phyloP scores from a whole-genome alignment of 1,284 basidiomycete genomes.

The Wolfiporia cocos region DNA sequence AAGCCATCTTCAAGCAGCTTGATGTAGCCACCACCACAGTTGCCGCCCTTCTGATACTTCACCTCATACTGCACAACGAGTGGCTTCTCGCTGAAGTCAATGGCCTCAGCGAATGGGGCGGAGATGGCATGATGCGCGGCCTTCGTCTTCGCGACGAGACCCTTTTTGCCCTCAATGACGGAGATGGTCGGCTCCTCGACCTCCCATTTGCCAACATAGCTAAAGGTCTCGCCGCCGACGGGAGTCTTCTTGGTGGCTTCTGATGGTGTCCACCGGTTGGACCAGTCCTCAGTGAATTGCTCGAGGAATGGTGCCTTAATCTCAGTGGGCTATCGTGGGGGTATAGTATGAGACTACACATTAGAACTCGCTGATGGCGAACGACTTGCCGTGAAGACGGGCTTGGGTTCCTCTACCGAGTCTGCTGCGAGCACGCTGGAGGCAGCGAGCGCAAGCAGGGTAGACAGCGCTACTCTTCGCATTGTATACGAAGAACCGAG shows the following conservation, averaged over 20 bases:
- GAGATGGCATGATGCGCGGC: slow-evolving; percentile 98
- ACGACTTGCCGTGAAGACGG: slow-evolving; percentile 59
- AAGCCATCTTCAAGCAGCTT: slow-evolving; percentile 94
- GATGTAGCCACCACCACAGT: slow-evolving; percentile 98
- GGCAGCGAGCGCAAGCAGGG: slow-evolving; percentile 59
- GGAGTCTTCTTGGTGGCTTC: slow-evolving; percentile 97
- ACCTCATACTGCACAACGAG: slow-evolving; percentile 98
- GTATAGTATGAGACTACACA: slow-evolving; percentile 2
- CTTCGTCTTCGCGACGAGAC: slow-evolving; percentile 89
- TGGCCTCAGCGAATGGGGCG: slow-evolving; percentile 74
- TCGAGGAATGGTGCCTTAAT: slow-evolving; percentile 95
- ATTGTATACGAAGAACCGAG: slow-evolving; percentile 69
- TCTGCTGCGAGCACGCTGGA: slow-evolving; percentile 50
- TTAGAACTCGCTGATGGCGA: too few relatives aligned
- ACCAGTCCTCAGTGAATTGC: slow-evolving; percentile 93
- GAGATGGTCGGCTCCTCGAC: slow-evolving; percentile 81
- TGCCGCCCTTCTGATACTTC: slow-evolving; percentile 98
- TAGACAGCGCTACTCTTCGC: slow-evolving; percentile 80
- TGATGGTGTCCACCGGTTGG: slow-evolving; percentile 91
- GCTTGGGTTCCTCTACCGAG: slow-evolving; percentile 52
- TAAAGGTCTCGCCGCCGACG: slow-evolving; percentile 90
- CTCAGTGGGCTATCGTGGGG: slow-evolving; percentile 56
- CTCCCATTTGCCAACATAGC: slow-evolving; percentile 96
- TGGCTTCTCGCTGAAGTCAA: slow-evolving; percentile 85
- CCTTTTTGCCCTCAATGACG: slow-evolving; percentile 80